A percentile compares a stretch with the other conserved stretches of the same genome.
phyloP scores from a whole-genome alignment of 2,329 filamentous ascomycete species.

The Leptographium lundbergii region DNA sequence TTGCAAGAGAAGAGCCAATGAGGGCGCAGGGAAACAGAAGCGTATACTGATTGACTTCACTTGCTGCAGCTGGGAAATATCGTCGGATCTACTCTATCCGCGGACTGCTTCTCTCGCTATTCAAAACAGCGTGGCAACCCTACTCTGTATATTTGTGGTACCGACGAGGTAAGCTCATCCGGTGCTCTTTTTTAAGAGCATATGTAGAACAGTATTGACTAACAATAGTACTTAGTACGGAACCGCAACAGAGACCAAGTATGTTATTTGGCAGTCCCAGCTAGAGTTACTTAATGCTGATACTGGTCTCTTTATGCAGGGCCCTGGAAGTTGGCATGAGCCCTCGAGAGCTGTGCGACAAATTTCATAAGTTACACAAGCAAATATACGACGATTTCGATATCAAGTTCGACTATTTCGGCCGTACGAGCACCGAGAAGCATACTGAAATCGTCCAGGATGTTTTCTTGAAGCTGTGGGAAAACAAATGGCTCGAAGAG shows the following conservation, averaged over 20 bases:
- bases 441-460: conserved; percentile 90
- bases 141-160: conserved; percentile 74
- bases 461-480: conserved; percentile 76
- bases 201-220: conserved; percentile 21
- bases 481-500: conserved; percentile 83
- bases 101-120: conserved; percentile 75
- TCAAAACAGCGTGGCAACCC: conserved; percentile 67
- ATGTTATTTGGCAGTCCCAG: background rate
- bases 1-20: background rate
- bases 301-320: conserved; percentile 8
- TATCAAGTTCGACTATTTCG: conserved; percentile 90
- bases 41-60: background rate
- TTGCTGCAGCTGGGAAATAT: conserved; percentile 57
- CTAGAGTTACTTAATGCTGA: background rate
- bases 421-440: conserved; percentile 74
- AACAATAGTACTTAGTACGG: conserved; percentile 44
- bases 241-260: conserved; percentile 85
- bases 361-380: conserved; percentile 82
- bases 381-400: conserved; percentile 94
- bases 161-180: conserved; percentile 12
- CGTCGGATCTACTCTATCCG: conserved; percentile 74
- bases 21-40: background rate
- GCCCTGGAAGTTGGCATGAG: conserved; percentile 72
- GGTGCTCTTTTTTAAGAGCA: background rate
- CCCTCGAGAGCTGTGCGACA: conserved; percentile 73